Conservation (phyloP, 495 filamentous ascomycete genomes). For the Platismatia glauca region DNA sequence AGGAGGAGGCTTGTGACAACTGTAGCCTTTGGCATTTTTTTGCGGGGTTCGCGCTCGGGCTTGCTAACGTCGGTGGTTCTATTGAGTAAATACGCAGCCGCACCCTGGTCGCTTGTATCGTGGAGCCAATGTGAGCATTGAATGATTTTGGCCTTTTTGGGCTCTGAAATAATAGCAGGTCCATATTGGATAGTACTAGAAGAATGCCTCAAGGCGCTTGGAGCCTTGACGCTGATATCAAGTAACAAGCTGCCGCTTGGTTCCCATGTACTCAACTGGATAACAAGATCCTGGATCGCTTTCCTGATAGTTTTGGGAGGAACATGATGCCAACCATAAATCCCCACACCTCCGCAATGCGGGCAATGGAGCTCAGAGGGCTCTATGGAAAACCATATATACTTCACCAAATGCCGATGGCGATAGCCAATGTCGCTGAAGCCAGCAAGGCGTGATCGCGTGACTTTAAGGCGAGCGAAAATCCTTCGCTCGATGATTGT, state of each 20-base stretch:
- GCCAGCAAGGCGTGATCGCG: constrained; percentile 27
- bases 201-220: constrained; percentile 32
- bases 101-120: constrained; percentile 16
- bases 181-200: constrained; percentile 24
- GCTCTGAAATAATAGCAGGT: constrained; percentile 14
- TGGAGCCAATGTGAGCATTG: constrained; percentile 18
- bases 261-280: constrained; percentile 32
- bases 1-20: constrained; percentile 23
- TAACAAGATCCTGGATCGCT: constrained; percentile 31
- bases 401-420: constrained; percentile 29
- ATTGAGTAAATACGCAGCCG: constrained; percentile 16
- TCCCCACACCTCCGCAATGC: constrained; percentile 25
- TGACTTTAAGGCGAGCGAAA: constrained; percentile 34
- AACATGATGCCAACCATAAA: constrained; percentile 19
- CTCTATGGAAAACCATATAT: constrained; percentile 35
- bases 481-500: constrained; percentile 31
- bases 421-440: constrained; percentile 32
- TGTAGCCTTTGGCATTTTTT: constrained; percentile 20
- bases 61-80: constrained; percentile 10
- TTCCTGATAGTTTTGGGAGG: constrained; percentile 27
- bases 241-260: constrained; percentile 29
- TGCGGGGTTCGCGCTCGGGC: constrained; percentile 11
- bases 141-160: constrained; percentile 14
- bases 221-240: constrained; percentile 35
- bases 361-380: constrained; percentile 31